phyloP scores from a whole-genome alignment of 306 rosid species.

The Acacia acuminata region DNA sequence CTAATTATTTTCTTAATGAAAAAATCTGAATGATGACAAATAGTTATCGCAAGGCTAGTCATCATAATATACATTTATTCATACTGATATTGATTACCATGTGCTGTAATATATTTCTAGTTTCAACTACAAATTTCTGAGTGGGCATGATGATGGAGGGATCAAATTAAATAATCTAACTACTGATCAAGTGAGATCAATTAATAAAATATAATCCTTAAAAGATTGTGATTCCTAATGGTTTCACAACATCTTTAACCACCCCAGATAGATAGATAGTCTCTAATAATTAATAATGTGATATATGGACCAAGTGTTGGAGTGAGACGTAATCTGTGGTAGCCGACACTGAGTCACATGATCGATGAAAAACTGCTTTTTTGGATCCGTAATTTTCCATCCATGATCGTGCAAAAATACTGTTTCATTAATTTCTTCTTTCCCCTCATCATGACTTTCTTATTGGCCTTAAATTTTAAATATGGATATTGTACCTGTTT shows the following conservation, averaged over 20 bases:
- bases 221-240: conserved; percentile 14
- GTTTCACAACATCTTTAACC: conserved; percentile 15
- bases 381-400: not conserved
- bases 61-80: not conserved
- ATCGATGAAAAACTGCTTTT: not conserved
- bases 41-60: not conserved
- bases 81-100: not conserved
- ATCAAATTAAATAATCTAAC: not conserved
- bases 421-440: not conserved
- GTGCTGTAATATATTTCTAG: not conserved
- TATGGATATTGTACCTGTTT: not conserved
- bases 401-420: not conserved
- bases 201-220: not conserved
- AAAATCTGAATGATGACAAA: not conserved
- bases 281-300: not conserved
- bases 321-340: not conserved
- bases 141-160: conserved; percentile 7
- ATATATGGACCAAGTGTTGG: not conserved
- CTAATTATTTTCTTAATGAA: not conserved
- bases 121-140: not conserved
- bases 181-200: not conserved
- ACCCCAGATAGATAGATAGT: not conserved
- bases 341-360: conserved; percentile 6
- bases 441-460: conserved; percentile 16
- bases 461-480: conserved; percentile 8